A percentile compares a stretch with the other conserved stretches of the same genome.
Evolutionary conservation across 768 basidiomycete species (phyloP).

Genomic region (Termitomyces sp.): DNA sequence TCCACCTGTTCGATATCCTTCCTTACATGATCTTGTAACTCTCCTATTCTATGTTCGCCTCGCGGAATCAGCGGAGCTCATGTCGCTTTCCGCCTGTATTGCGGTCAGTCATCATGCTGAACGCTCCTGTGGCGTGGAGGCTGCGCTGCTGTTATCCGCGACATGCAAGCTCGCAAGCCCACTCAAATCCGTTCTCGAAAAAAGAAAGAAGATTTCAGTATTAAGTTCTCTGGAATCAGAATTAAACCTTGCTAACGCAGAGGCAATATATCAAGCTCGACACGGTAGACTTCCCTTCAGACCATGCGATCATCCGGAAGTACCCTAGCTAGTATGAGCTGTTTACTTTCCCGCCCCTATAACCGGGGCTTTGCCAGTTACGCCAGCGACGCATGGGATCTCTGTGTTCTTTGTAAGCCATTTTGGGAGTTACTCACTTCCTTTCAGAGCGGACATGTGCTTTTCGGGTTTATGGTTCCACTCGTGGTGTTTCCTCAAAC

Average conservation of each 20-base stretch:
- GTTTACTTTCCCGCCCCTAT: background rate
- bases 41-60: background rate
- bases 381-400: background rate
- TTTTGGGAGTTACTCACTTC: background rate
- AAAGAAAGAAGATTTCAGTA: no score
- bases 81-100: background rate
- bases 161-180: background rate
- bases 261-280: background rate
- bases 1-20: background rate
- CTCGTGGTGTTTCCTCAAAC: background rate
- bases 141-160: no score
- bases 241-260: background rate
- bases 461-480: background rate
- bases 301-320: no score
- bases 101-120: background rate
- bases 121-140: background rate
- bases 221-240: background rate
- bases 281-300: background rate
- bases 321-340: background rate
- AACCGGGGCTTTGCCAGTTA: background rate
- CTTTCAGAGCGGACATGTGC: background rate
- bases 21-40: background rate
- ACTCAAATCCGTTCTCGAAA: background rate
- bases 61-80: background rate
- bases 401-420: background rate